Base-by-base conservation (phyloP, 2,329 filamentous ascomycete genomes). In the Fusarium sp. region DNA sequence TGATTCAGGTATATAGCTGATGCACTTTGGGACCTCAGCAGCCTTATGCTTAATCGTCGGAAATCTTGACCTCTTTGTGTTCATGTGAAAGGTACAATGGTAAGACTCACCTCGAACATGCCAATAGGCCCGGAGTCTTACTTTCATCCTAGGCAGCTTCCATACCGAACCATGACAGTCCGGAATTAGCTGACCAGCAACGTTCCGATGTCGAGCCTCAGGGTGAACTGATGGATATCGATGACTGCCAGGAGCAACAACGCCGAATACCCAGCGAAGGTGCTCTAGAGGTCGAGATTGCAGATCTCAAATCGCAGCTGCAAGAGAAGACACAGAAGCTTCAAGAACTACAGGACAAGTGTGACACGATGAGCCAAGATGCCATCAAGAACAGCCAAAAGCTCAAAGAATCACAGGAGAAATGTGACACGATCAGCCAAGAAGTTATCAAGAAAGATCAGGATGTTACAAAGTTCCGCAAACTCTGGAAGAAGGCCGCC, bases 251-350 rank as follows among this genome's bases (percentile, higher is more conserved):
- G 20, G 26, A 16, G 38, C 26, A 56, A 26, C 22, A 31, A n/a
- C 0, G 18, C 35, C 20, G 24, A 11, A 10, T 10, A 3, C 36
- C 1, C 22, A 22, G 12, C 18, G 38, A 24, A 5, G 3, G 18
- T 28, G 20, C 39, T 22, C n/a, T 26, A 18, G 7, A n/a, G 26
- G n/a, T 8, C 20, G 26, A 30, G 24, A 7, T 47, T 28, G 13
- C 9, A 30, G 3, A 30, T 13, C 18, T 57, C 3, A 26, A 57
- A 18, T 5, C 12, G 11, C 22, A 26, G 15, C n/a, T 57, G 18
- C 28, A 35, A 33, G 30, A 56, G 22, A 44, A n/a, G 3, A 5
- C 35, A 0, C 28, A 22, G n/a, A 56, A 13, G 3, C 3, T 56
- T 0, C 2, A 56, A 44, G n/a, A 56, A 7, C 3, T 44, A 15